A percentile compares a stretch with the other conserved stretches of the same genome.
Evolutionary conservation across 2,329 filamentous ascomycete species (phyloP).

Genomic region (Mollisiaceae sp.): DNA sequence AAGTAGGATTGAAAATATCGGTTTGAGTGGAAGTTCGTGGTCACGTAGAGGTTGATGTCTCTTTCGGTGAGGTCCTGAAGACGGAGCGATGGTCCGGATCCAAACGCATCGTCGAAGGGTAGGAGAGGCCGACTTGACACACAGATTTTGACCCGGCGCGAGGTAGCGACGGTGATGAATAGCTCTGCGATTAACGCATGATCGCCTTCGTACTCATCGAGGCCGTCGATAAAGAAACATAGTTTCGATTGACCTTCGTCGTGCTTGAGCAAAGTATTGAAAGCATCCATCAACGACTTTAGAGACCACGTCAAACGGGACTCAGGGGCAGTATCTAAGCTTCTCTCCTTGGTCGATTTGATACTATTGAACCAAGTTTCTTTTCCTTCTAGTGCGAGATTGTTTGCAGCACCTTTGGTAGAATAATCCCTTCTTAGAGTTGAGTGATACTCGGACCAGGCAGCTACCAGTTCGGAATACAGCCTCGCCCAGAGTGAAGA

Average conservation of each 20-base stretch:
- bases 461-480: background rate
- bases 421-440: no score
- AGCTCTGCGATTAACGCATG: constrained; percentile 4
- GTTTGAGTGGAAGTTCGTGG: background rate
- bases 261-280: background rate
- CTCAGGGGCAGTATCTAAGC: no score
- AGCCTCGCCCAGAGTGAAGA: background rate
- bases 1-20: background rate
- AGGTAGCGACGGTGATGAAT: background rate
- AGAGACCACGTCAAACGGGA: no score
- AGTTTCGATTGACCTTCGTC: background rate
- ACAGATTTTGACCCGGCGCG: constrained; percentile 16
- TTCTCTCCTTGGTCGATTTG: no score
- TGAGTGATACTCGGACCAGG: no score
- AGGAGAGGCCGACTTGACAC: constrained; percentile 16
- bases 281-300: background rate
- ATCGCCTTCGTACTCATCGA: constrained; percentile 24
- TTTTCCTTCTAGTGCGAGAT: no score
- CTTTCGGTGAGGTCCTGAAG: constrained; percentile 13
- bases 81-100: background rate
- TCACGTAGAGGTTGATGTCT: constrained; percentile 19
- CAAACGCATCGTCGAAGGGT: constrained; percentile 17
- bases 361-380: no score
- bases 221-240: constrained; percentile 22
- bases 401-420: no score